Evolutionary conservation across 2,329 filamentous ascomycete genomes (phyloP), one percentile per base, ranked within the genome.

Genomic region (Cadophora luteo-olivacea): DNA sequence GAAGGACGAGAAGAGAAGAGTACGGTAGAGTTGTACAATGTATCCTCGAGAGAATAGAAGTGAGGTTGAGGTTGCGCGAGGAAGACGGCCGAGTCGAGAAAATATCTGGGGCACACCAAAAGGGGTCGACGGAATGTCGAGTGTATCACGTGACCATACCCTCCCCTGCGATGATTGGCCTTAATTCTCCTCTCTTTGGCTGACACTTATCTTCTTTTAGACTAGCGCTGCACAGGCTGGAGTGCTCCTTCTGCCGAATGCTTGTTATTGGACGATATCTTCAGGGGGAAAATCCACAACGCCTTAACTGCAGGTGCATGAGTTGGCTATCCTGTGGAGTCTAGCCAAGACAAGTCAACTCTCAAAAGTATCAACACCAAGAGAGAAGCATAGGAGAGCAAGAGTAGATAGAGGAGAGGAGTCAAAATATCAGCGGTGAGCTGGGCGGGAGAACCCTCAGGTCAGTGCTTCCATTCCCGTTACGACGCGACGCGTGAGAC

Each of bases 1-100:
- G 63, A 61, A 65, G 4, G 62, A 65, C 55, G n/a, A 48, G 65
- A 55, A 38, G 38, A n/a, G 58, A 48, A 45, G 57, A 29, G 38
- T 16, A 55, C 11, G 25, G 51, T 29, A 32, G 4, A 29, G 38
- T 61, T 7, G 58, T 61, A n/a, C 25, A 32, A n/a, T 49, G 22
- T 48, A 32, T 49, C 14, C 16, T 48, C 25, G 25, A 11, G 58
- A 49, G 16, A 33, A 11, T n/a, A 45, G 2, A 16, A 25, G 36
- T 41, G 19, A 32, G 16, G 36, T 24, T 61, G 36, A 49, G 45
- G 33, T 33, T 55, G 63, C 38, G 36, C 33, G 33, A 41, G n/a
- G 45, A 49, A 60, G n/a, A 22, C 12, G 16, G 41, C 32, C 32
- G 19, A 57, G 54, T 57, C 32, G 54, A 57, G 54, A 57, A 57